Evolutionary conservation across 108 stramenopile genomes (phyloP).

Genomic region (Nannochloropsis oceanica): DNA sequence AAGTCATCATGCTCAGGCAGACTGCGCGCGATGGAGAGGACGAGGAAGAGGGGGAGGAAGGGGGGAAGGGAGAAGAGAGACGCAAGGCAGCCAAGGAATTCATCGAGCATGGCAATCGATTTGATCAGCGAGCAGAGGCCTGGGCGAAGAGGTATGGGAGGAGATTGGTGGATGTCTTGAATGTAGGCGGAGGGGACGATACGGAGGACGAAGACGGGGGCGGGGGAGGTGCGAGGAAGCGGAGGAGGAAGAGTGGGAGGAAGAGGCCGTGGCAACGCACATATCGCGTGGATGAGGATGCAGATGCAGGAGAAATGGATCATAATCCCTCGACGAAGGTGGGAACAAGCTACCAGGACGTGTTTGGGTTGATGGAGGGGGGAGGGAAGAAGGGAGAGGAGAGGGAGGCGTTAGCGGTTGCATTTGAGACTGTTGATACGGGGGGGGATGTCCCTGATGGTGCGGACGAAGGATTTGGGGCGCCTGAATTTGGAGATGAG

Average conservation of each 20-base stretch:
- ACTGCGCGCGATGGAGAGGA: background rate
- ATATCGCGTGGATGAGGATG: background rate
- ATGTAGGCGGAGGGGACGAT: background rate
- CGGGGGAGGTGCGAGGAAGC: background rate
- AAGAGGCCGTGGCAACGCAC: background rate
- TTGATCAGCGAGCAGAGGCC: background rate
- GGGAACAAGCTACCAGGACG: background rate
- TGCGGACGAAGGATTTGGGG: background rate
- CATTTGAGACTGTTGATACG: background rate
- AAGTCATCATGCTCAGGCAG: background rate
- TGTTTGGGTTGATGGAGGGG: background rate
- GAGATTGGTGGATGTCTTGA: background rate
- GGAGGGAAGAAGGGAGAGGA: background rate
- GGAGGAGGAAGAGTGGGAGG: background rate
- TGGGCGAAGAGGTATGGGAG: background rate
- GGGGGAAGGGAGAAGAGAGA: background rate
- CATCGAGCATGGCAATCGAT: background rate
- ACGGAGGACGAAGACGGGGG: background rate
- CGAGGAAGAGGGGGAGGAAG: background rate
- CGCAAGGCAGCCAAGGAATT: background rate
- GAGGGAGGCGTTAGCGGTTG: background rate
- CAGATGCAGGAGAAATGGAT: background rate
- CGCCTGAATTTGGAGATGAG: background rate
- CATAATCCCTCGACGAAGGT: background rate
- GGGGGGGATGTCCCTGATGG: background rate